Percentiles rank a stretch among this genome's conserved stretches.
These are phyloP conservation scores for Pyricularia pennisetigena DNA, from an alignment of 2,329 filamentous ascomycete species.

Conservation along the genomic window DNA sequence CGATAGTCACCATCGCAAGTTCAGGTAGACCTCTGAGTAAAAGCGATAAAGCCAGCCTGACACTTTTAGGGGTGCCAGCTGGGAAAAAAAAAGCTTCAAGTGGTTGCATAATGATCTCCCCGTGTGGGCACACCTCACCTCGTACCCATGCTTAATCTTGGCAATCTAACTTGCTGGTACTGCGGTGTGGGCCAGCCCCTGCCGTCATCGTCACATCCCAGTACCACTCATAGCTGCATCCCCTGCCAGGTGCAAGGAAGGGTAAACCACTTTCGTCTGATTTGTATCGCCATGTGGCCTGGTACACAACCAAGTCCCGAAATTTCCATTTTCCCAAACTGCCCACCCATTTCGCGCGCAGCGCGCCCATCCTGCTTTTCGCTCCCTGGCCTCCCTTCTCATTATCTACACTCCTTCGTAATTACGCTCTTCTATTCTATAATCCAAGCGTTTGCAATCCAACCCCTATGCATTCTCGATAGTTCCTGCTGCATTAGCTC, in stretches of 20 bases:
- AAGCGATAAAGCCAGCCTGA: background rate
- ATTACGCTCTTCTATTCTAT: background rate
- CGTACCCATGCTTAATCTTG: background rate
- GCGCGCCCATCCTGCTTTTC: constrained; percentile 1
- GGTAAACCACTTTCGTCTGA: background rate
- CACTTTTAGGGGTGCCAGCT: background rate
- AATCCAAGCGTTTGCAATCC: background rate
- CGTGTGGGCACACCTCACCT: background rate
- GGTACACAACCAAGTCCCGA: constrained; percentile 2
- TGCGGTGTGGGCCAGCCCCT: background rate
- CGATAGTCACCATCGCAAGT: background rate
- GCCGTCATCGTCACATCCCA: background rate
- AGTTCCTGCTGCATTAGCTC: background rate
- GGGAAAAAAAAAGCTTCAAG: background rate
- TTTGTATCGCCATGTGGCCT: constrained; percentile 10
- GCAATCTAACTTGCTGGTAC: background rate
- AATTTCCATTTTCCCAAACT: constrained; percentile 4
- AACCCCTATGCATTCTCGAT: background rate
- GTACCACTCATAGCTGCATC: background rate
- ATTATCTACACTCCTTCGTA: constrained; percentile 2
- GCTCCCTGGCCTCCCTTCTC: background rate
- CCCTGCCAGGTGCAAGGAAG: background rate
- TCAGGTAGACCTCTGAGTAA: background rate
- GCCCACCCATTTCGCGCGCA: background rate
- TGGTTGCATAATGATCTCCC: constrained; percentile 1